Base-by-base conservation (phyloP, 1,284 basidiomycete species). In the Cryptococcus neoformans region DNA sequence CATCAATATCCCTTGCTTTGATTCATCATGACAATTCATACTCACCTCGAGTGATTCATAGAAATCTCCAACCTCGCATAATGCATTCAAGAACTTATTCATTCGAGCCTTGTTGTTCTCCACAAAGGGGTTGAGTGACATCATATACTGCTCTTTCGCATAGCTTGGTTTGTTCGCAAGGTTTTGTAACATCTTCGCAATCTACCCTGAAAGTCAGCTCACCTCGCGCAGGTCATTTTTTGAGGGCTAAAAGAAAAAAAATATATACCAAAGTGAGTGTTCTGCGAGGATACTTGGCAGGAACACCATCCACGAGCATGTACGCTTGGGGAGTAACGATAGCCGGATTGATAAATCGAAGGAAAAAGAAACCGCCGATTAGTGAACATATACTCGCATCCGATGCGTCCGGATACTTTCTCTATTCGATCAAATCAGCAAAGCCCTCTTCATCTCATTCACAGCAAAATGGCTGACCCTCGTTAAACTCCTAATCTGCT, bases 281-380 rank as follows among this genome's bases (percentile, higher is more conserved):
- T 67, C 96, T 85, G 51, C 96, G 83, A 28, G 95, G 94, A 74
- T 98, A 92, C 78, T 97, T 98, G 8, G 96, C 93, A 0, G 96
- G 96, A 17, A 95, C 89, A 48, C 90, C 91, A 71, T 98, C 94
- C 42, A 99, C 94, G 49, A 99, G 85, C 95, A 99, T 98, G 77
- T 99, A 99, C 21, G 96, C 95, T 75, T 99, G 96, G 0, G 96
- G 96, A 1, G 96, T 98, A 56, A 99, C 96, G 63, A 99, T 93
- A n/a, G 96, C 96, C 2, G 96, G 96, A 73, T 99, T 99, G 81
- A 99, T 97, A 80, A 99, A 99, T 11, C 96, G 90, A 58, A 99
- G 85, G 84, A 99, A 99, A 84, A 99, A 99, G 82, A 99, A 99
- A 17, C 95, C 95, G 54, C 96, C 96, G 67, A 99, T 99, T 56